These are phyloP conservation scores for Ophiosphaerella herpotricha DNA, from an alignment of 2,329 filamentous ascomycete species.

Conservation along the genomic window DNA sequence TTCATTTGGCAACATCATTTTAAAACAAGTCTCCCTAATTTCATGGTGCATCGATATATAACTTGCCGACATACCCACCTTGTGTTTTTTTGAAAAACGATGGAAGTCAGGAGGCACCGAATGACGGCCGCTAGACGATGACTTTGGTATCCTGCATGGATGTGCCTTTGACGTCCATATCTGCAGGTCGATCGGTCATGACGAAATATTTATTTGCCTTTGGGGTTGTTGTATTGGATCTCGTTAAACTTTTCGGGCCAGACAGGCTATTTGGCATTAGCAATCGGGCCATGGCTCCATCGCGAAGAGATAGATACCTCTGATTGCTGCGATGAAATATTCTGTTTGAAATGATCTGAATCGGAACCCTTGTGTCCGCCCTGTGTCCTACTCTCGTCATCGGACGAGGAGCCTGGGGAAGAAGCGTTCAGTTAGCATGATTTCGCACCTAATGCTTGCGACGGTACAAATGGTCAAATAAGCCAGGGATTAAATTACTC, in stretches of 20 bases:
- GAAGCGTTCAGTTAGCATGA: no score
- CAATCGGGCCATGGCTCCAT: background rate
- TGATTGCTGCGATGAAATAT: slow-evolving; percentile 30
- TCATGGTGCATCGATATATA: no score
- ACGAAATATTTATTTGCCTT: slow-evolving; percentile 35
- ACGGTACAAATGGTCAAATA: background rate
- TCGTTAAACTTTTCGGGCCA: slow-evolving; percentile 41
- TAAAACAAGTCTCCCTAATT: no score
- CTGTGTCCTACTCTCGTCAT: slow-evolving; percentile 30
- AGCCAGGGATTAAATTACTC: slow-evolving; percentile 6
- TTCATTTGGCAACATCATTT: no score
- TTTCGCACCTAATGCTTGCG: no score
- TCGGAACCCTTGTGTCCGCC: slow-evolving; percentile 32
- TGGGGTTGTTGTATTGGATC: slow-evolving; percentile 36
- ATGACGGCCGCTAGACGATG: background rate
- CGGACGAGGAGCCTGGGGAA: slow-evolving; percentile 21
- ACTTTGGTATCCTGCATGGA: no score
- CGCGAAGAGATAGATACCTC: slow-evolving; percentile 20
- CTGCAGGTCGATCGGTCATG: background rate
- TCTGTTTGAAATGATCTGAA: slow-evolving; percentile 32
- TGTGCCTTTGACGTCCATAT: background rate
- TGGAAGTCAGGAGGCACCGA: background rate
- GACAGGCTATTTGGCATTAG: slow-evolving; percentile 20
- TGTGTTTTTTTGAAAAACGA: background rate
- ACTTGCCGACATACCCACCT: background rate